Evolutionary conservation across 805 yeast genomes (phyloP).

Genomic region (Monosporozyma yasuniensis): DNA sequence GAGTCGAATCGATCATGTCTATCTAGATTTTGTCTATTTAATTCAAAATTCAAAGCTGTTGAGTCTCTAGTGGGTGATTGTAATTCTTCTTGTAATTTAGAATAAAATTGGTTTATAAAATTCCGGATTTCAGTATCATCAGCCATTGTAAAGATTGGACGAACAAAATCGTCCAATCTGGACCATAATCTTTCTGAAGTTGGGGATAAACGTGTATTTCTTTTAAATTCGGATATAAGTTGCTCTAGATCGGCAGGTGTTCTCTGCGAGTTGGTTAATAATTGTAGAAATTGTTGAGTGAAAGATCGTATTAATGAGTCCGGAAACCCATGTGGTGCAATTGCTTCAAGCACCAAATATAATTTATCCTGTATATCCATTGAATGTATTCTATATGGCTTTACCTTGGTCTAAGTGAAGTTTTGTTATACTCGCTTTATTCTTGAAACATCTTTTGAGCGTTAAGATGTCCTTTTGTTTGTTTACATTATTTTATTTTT

Average conservation of each 20-base stretch:
- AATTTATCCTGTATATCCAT: conserved; percentile 22
- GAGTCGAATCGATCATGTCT: conserved; percentile 4
- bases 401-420: neutral
- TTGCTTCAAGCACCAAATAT: conserved; percentile 15
- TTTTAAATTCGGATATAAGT: conserved; percentile 13
- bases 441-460: neutral
- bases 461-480: neutral
- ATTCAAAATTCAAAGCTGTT: neutral
- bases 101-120: conserved; percentile 16
- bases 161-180: conserved; percentile 13
- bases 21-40: conserved; percentile 6
- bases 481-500: conserved; percentile 1
- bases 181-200: conserved; percentile 18
- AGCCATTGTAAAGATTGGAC: conserved; percentile 12
- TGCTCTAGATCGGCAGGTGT: conserved; percentile 15
- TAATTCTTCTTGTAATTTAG: conserved; percentile 10
- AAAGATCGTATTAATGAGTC: conserved; percentile 11
- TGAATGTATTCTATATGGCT: neutral
- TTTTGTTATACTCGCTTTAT: neutral
- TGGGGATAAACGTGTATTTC: conserved; percentile 9
- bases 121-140: conserved; percentile 14
- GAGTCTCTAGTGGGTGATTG: conserved; percentile 7
- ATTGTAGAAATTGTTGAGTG: conserved; percentile 12
- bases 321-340: conserved; percentile 21
- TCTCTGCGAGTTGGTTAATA: conserved; percentile 13